phyloP scores from a whole-genome alignment of 2,329 filamentous ascomycete species.

The Alternaria brassicicola region DNA sequence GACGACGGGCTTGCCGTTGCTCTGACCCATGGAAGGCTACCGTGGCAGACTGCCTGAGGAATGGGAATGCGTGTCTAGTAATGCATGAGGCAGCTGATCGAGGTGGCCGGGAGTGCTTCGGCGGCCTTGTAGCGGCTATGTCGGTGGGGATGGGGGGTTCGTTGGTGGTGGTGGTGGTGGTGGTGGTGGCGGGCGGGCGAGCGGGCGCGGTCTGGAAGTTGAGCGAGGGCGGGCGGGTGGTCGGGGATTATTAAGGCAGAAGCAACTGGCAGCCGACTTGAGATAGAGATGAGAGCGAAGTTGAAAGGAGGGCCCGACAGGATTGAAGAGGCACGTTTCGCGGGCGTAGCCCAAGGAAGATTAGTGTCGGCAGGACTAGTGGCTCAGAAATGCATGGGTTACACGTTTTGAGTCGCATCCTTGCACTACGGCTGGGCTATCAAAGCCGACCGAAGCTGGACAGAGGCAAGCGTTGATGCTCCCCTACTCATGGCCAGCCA shows the following conservation, averaged over 20 bases:
- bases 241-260: conserved; percentile 13
- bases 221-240: conserved; percentile 7
- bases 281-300: conserved; percentile 7
- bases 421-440: not conserved
- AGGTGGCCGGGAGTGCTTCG: conserved; percentile 1
- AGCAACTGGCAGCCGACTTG: conserved; percentile 4
- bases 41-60: conserved; percentile 32
- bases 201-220: conserved; percentile 7
- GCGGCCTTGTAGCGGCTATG: conserved; percentile 13
- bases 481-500: conserved; percentile 6
- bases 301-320: conserved; percentile 34
- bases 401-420: conserved; percentile 18
- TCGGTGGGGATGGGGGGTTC: conserved; percentile 6
- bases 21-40: conserved; percentile 78
- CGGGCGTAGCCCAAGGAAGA: conserved; percentile 25
- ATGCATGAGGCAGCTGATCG: conserved; percentile 31
- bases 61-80: conserved; percentile 20
- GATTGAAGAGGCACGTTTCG: conserved; percentile 33
- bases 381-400: conserved; percentile 8
- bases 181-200: conserved; percentile 12
- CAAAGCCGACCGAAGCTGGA: not conserved
- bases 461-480: conserved; percentile 15
- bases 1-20: conserved; percentile 90
- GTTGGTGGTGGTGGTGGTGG: conserved; percentile 13
- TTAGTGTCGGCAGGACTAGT: conserved; percentile 15